Percentiles rank a stretch among this genome's conserved stretches.
Conservation (phyloP, 768 basidiomycete species). For the Trametes maxima region DNA sequence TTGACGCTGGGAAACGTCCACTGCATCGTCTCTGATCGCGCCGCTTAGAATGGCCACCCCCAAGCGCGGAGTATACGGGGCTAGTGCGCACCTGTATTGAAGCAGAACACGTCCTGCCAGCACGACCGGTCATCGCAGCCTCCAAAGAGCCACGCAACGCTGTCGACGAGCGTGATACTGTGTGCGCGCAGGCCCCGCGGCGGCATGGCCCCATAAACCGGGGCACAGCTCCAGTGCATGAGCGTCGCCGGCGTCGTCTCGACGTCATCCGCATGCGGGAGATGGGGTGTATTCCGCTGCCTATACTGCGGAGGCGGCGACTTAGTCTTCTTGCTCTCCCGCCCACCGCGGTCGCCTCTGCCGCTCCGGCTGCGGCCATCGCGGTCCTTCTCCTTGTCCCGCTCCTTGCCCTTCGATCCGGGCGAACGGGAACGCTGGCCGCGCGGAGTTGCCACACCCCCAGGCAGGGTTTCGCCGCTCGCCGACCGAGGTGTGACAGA, state of each 20-base stretch:
- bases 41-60: neutral
- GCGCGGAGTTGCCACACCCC: constrained; percentile 15
- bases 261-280: constrained; percentile 63
- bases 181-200: constrained; percentile 77
- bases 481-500: constrained; percentile 14
- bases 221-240: constrained; percentile 88
- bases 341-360: constrained; percentile 12
- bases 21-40: constrained; percentile 76
- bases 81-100: constrained; percentile 67
- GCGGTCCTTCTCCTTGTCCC: constrained; percentile 17
- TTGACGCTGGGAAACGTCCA: constrained; percentile 79
- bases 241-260: constrained; percentile 66
- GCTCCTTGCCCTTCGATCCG: constrained; percentile 15
- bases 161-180: constrained; percentile 81
- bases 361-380: constrained; percentile 13
- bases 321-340: constrained; percentile 17
- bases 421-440: constrained; percentile 21
- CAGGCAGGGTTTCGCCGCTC: constrained; percentile 16
- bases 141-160: constrained; percentile 84
- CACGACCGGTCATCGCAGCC: constrained; percentile 84
- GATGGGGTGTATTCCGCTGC: constrained; percentile 52
- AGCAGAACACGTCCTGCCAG: constrained; percentile 77
- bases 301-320: constrained; percentile 35
- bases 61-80: neutral
- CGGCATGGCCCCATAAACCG: constrained; percentile 72